These are phyloP conservation scores for Wallacemonas collosoma DNA, from an alignment of 208 protist genomes.

Conservation along the genomic window DNA sequence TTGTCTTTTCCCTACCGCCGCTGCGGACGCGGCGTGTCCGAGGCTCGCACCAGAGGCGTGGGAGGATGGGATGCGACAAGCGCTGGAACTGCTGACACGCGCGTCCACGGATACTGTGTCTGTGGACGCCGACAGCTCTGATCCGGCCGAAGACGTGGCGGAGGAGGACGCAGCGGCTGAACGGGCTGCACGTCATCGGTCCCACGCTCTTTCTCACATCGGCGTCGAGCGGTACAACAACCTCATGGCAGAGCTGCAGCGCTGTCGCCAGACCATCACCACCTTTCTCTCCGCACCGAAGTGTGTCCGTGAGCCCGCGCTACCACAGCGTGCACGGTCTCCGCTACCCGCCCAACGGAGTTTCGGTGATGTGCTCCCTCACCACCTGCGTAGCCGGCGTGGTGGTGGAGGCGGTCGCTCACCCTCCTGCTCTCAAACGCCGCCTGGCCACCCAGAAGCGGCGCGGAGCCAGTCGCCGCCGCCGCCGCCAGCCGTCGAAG, in stretches of 20 bases:
- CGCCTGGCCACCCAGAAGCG: background rate
- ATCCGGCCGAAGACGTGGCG: no score
- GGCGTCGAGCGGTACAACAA: conserved; percentile 1
- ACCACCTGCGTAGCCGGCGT: conserved; percentile 10
- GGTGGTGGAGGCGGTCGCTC: background rate
- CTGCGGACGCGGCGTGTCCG: no score
- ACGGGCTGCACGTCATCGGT: no score
- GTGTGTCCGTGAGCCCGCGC: no score
- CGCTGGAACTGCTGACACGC: no score
- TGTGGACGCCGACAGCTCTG: no score
- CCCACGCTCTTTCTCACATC: no score
- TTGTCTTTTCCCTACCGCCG: no score
- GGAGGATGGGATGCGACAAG: no score
- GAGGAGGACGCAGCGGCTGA: no score
- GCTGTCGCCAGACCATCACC: conserved; percentile 6
- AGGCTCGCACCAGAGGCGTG: no score
- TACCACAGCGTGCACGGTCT: conserved; percentile 2
- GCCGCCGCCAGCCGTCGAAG: background rate
- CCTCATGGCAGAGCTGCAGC: conserved; percentile 2
- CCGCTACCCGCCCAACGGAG: conserved; percentile 8
- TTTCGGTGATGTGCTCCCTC: conserved; percentile 12
- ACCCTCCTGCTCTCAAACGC: conserved; percentile 13
- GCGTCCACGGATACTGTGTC: no score
- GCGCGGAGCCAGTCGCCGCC: background rate
- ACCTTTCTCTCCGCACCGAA: conserved; percentile 1